Base-by-base conservation (phyloP, 176 grass and related monocot genomes). In the Tillandsia fasciculata region DNA sequence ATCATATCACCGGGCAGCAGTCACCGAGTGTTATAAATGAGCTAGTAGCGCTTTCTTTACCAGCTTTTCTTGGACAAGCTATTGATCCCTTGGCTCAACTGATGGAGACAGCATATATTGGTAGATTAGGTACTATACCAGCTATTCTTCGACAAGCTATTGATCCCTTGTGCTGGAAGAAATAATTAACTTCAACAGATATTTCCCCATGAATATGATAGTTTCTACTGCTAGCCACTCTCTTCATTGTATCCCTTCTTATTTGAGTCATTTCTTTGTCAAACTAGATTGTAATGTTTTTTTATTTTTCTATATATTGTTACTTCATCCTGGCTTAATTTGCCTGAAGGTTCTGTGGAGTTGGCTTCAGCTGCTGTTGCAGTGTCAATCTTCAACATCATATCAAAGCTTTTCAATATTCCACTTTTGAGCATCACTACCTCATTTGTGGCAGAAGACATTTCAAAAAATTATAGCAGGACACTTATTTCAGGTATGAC, bases 31-130 rank as follows among this genome's bases (percentile, higher is more conserved):
- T 83, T 65, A 88, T 24, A 84, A 88, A 66, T 59, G 92, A 92
- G 24, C 86, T 90, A 61, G 71, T 92, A 79, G 73, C 79, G 69
- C 79, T 96, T 78, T 88, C 93, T 74, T 81, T 96, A 70, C 93
- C 86, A 11, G 88, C 93, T 71, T 77, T 96, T 52, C 2, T 96
- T 56, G 86, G 83, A n/a, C 93, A 96, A 73, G 93, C 88, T 68
- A 89, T 96, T 64, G 93, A 96, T 75, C 93, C 93, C 26, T 76
- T 92, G 53, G 88, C 86, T 1, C 93, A 92, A 64, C 73, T 96
- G 75, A 89, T 96, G 93, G 93, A 96, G 82, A 92, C 93, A 70
- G 93, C 86, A 49, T 92, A 92, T 53, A 83, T 96, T 65, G 93
- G 86, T 49, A 86, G 86, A 96, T 85, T 96, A 89, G 88, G 93